Conservation (phyloP, 2,329 filamentous ascomycete species). For the Arthroderma sp. region DNA sequence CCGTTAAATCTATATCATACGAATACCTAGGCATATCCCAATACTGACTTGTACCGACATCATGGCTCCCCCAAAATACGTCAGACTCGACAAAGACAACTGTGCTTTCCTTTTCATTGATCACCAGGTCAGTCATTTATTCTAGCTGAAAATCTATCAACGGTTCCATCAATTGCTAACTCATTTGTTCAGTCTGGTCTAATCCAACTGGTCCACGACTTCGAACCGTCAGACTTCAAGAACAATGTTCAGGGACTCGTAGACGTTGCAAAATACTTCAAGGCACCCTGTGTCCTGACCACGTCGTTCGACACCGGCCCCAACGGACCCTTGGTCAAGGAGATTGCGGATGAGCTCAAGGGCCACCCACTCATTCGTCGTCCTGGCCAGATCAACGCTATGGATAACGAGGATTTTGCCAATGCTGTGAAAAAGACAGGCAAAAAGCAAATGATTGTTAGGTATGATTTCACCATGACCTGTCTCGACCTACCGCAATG, state of each 20-base stretch:
- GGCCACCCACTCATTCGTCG: constrained; percentile 52
- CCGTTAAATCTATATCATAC: too few relatives aligned
- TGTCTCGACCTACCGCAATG: constrained; percentile 18
- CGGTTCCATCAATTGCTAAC: too few relatives aligned
- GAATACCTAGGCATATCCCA: too few relatives aligned
- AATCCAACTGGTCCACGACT: constrained; percentile 46
- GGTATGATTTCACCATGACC: constrained; percentile 37
- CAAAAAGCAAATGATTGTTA: constrained; percentile 58
- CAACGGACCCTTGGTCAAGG: constrained; percentile 57
- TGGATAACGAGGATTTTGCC: constrained; percentile 60
- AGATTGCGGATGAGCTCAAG: constrained; percentile 56
- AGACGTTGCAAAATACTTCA: constrained; percentile 51
- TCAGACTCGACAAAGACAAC: constrained; percentile 13
- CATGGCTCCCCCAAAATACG: constrained; percentile 3
- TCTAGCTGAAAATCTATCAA: background rate
- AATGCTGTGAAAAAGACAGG: constrained; percentile 51
- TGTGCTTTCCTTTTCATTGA: constrained; percentile 14
- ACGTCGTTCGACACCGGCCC: constrained; percentile 57
- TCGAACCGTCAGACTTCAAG: constrained; percentile 49
- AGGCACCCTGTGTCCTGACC: constrained; percentile 56
- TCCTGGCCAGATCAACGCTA: constrained; percentile 61
- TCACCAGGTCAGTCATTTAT: constrained; percentile 10
- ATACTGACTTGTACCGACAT: background rate
- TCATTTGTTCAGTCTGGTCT: constrained; percentile 22
- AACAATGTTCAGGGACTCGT: constrained; percentile 57